Evolutionary conservation across 1,284 basidiomycete genomes (phyloP), one percentile per base, ranked within the genome.

Genomic region (Chalciporus piperatoides): DNA sequence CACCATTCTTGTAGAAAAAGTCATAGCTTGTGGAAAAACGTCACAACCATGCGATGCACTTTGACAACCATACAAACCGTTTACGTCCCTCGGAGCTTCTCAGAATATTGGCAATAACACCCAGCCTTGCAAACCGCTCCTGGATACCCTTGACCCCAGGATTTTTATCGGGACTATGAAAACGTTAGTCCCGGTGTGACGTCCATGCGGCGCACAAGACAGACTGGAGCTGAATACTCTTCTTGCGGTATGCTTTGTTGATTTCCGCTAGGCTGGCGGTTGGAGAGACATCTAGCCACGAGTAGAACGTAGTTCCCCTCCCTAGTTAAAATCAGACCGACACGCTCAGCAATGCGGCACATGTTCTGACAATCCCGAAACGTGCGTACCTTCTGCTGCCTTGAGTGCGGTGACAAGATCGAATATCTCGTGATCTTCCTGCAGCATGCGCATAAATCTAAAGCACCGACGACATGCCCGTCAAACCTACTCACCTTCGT

Each of bases 341-440:
- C 36, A 24, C 41, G 15, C 23, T 44, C 23, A 62, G 38, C 35
- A n/a, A 45, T 35, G 14, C 32, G 33, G 8, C 30, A 33, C 3
- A 23, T 41, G 21, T 41, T 30, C 37, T 28, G 38, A 39, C 46
- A 42, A 41, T 38, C 25, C 37, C 24, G 24, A 40, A 41, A 55
- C 64, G 41, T 23, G 21, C 21, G 21, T 48, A 83, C 91, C 94
- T 75, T 96, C 93, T 2, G 89, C 75, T 1, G 74, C 71, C 70
- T 96, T 86, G 28, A 97, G 70, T 6, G 81, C 89, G 55, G 81
- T 81, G 50, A 97, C 93, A n/a, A 97, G 78, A 71, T 97, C 94
- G 63, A 97, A 97, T 46, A 97, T 94, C 70, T 97, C 94, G 74
- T 94, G 79, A 72, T 95, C 92, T 69, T 93, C 87, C 84, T 92